A percentile compares a stretch with the other conserved stretches of the same genome.
These are phyloP conservation scores for Suhomyces xylopsoci DNA, from an alignment of 805 yeast species.

Conservation along the genomic window DNA sequence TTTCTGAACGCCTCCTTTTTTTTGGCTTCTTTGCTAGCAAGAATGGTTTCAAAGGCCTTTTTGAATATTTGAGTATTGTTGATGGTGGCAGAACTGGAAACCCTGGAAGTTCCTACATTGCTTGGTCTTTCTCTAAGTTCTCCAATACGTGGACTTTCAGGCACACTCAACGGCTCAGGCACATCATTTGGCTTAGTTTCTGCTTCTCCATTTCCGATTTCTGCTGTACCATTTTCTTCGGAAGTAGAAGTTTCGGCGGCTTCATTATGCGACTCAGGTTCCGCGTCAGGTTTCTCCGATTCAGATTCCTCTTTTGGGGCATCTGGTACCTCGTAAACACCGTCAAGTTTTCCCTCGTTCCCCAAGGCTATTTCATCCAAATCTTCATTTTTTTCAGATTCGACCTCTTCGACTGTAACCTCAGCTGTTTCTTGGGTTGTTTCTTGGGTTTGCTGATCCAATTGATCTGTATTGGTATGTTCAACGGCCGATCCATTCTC, in stretches of 20 bases:
- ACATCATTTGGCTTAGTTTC: no score
- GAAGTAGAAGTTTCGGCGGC: no score
- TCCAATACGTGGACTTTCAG: not conserved
- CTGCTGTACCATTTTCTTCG: not conserved
- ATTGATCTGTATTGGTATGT: conserved; percentile 1
- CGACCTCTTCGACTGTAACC: not conserved
- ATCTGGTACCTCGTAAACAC: not conserved
- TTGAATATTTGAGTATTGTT: conserved; percentile 36
- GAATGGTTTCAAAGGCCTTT: conserved; percentile 56
- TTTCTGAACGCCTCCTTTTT: conserved; percentile 42
- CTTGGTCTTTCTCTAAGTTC: not conserved
- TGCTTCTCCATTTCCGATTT: not conserved
- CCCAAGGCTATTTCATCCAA: not conserved
- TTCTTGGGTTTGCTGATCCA: not conserved
- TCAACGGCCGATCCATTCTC: not conserved
- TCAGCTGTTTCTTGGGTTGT: not conserved
- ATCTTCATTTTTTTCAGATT: not conserved
- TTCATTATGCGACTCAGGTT: no score
- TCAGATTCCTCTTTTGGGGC: not conserved
- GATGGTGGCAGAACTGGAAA: conserved; percentile 11
- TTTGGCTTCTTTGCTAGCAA: conserved; percentile 59
- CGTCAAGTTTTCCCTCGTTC: not conserved
- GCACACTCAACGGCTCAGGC: not conserved
- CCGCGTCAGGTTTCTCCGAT: not conserved
- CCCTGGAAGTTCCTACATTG: not conserved